Evolutionary conservation across 257 asterid species (phyloP), one percentile per base, ranked within the genome.

Genomic region (Nicotiana knightiana): DNA sequence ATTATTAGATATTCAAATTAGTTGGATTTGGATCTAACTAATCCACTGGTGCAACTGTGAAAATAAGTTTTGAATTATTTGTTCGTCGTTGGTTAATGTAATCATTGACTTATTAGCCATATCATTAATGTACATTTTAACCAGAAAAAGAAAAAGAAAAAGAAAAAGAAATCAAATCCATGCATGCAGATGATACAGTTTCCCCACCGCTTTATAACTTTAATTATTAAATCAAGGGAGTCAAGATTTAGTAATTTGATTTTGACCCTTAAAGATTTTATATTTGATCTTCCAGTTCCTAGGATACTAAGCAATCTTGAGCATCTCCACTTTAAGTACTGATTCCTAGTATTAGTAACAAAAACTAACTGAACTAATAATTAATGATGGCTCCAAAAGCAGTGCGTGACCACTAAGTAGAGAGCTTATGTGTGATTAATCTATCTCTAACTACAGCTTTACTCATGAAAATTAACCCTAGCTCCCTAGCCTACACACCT

Each of bases 281-380:
- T 32, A 26, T 73, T 30, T 76, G 55, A 37, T 18, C 5, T 75
- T 53, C 24, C 58, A 73, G 67, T 77, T 65, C 62, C 81, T 64
- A 51, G 77, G 58, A 76, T 83, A 65, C 84, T 51, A 81, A 81
- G 55, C 55, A 68, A 35, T 81, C 48, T 67, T n/a, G 81, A 78
- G 37, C 37, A 81, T 9, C 76, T 54, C 16, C 83, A 81, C 79
- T 55, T 32, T 39, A 37, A 64, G 2, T 46, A 24, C 81, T 58
- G 64, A 71, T 16, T 51, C 61, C 58, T 73, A 17, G 15, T 53
- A 51, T 21, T 57, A 67, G 9, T 43, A 48, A 21, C 82, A 28
- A 24, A 64, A 79, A 62, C 70, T 73, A 59, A 58, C 16, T 48
- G 1, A 28, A 28, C 30, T 28, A 28, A 28, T 28, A 28, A 1